Base-by-base conservation (phyloP, 768 basidiomycete genomes). In the Tylopilus subfusipes region DNA sequence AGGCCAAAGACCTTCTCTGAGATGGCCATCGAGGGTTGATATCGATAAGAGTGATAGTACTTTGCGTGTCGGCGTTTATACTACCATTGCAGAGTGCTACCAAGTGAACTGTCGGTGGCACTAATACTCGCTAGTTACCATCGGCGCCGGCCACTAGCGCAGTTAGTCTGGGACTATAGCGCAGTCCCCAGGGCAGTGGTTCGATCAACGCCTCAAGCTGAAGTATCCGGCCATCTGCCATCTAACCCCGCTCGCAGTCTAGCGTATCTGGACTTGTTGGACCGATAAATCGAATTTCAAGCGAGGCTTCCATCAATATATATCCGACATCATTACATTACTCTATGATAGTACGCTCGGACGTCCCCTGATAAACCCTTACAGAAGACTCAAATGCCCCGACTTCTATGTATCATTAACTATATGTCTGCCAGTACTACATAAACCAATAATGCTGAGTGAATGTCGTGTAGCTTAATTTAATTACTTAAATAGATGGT, bases 1-100 rank as follows among this genome's bases (percentile, higher is more conserved):
- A 76, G 64, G 45, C 67, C 57, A 53, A 67, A 61, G 18, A 71
- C 68, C 44, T 65, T 64, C 38, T 72, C 68, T 44, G 70, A 68
- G 48, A 70, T 48, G 12, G 57, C 40, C 66, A 70, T 71, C 31
- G 48, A 31, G 21, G 18, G 16, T 52, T 25, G 45, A 54, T 49
- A 27, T 11, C 25, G 46, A 48, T 48, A n/a, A 51, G 21, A 27
- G 49, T 16, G 14, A 16, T 18, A 36, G 13, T 18, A 34, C 34
- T 36, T 36, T 36, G 16, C 34, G 16, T 18, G 34, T 36, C 34
- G 7, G 34, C 34, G 16, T 36, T 36, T 36, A 36, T 36, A 36
- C 13, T 2, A 16, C 16, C 34, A 36, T 16, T 36, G 34, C 33
- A 34, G n/a, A n/a, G n/a, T n/a, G n/a, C n/a, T n/a, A n/a, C n/a